Base-by-base conservation (phyloP, 768 basidiomycete genomes). In the Strobilomyces confusus region DNA sequence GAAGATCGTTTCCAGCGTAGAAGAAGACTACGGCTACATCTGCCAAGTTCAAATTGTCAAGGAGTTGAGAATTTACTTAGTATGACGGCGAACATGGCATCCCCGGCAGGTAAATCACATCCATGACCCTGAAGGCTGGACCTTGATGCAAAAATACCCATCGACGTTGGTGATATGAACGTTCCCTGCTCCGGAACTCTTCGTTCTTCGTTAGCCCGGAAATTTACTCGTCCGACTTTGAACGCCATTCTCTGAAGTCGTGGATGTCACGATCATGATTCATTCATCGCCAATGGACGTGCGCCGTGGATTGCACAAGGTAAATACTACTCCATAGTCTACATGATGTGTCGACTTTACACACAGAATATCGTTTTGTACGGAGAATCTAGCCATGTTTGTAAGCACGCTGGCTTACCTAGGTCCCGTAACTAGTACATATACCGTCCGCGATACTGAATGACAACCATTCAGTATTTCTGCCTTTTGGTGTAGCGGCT, bases 121-220 rank as follows among this genome's bases (percentile, higher is more conserved):
- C 11, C 20, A 14, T 15, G n/a, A 12, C 45, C 19, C 52, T 12
- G 26, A 38, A 53, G n/a, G 61, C 56, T 57, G 36, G 60, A 38
- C 12, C 2, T n/a, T 22, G 33, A 36, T 30, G 14, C 20, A 26
- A 94, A 91, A 93, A 89, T 98, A 99, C 74, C 79, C 20, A 76
- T 98, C 44, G 95, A 99, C 63, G 84, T 99, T 53, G 97, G 97
- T n/a, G n/a, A 19, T 98, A 98, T 72, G 97, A 98, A 71, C 92
- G 97, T 23, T 99, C 98, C 82, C 84, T 99, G 97, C 95, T 5
- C 95, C 97, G 4, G 97, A 98, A 71, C 97, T 98, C 64, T 99
- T 98, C 77, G 98, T 98, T 81, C n/a, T n/a, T n/a, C n/a, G n/a
- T n/a, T n/a, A 99, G 98, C 74, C 97, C 97, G 12, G 97, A 99